phyloP scores from a whole-genome alignment of 495 filamentous ascomycete genomes.

The Penicillium manginii region DNA sequence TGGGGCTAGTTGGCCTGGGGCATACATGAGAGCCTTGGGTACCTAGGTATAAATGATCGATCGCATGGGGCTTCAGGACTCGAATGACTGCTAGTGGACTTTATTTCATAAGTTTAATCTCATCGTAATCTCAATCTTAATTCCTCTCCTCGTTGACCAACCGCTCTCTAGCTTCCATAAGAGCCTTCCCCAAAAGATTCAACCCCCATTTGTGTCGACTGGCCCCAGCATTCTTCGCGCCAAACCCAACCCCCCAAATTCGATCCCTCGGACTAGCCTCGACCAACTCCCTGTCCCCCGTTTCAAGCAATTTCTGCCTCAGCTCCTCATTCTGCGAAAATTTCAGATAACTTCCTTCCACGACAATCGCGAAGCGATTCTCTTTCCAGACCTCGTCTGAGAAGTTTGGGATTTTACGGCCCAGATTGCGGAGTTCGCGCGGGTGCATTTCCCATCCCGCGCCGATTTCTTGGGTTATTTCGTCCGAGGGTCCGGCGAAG shows the following conservation, averaged over 20 bases:
- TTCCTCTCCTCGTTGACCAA: slow-evolving; percentile 1
- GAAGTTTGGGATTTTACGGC: slow-evolving; percentile 14
- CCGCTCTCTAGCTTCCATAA: slow-evolving; percentile 8
- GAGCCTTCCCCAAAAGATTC: slow-evolving; percentile 13
- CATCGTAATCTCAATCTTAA: not conserved
- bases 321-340: slow-evolving; percentile 17
- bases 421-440: slow-evolving; percentile 6
- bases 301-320: slow-evolving; percentile 3
- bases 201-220: slow-evolving; percentile 9
- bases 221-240: not conserved
- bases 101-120: too few relatives aligned
- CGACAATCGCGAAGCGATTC: slow-evolving; percentile 7
- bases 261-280: slow-evolving; percentile 15
- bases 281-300: slow-evolving; percentile 16
- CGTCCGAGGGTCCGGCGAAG: slow-evolving; percentile 9
- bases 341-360: slow-evolving; percentile 13
- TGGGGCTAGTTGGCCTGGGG: too few relatives aligned
- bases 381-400: slow-evolving; percentile 4
- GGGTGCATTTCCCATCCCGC: slow-evolving; percentile 13
- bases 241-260: slow-evolving; percentile 21
- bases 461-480: slow-evolving; percentile 7
- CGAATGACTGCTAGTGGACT: too few relatives aligned
- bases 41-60: too few relatives aligned
- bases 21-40: too few relatives aligned
- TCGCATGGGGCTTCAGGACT: too few relatives aligned